These are phyloP conservation scores for Scheffersomyces amazonensis DNA, from an alignment of 805 yeast species.

Conservation along the genomic window DNA sequence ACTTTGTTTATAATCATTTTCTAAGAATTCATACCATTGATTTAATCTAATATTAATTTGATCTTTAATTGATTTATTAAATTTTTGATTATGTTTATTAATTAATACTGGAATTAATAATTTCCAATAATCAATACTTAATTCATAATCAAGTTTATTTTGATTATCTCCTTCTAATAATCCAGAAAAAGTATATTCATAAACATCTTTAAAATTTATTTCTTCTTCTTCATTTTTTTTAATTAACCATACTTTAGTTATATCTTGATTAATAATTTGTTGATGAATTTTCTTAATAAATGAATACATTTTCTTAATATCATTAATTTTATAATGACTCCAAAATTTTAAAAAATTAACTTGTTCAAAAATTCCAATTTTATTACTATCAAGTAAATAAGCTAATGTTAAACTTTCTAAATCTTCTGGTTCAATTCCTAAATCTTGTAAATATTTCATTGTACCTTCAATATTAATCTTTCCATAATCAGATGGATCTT, in stretches of 20 bases:
- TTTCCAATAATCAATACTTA: slow-evolving; percentile 76
- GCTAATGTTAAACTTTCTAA: slow-evolving; percentile 67
- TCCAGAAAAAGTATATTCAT: slow-evolving; percentile 69
- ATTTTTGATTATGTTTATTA: not conserved
- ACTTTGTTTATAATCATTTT: slow-evolving; percentile 37
- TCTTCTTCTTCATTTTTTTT: slow-evolving; percentile 5
- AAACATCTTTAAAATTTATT: slow-evolving; percentile 53
- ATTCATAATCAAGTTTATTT: slow-evolving; percentile 53
- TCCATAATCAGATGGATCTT: slow-evolving; percentile 24
- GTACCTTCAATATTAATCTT: slow-evolving; percentile 79
- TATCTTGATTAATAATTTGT: slow-evolving; percentile 4
- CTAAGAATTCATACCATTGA: slow-evolving; percentile 60
- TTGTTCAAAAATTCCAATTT: slow-evolving; percentile 57
- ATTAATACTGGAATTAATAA: slow-evolving; percentile 45
- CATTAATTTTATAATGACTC: slow-evolving; percentile 33
- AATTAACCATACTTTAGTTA: slow-evolving; percentile 3
- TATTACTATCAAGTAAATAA: slow-evolving; percentile 62
- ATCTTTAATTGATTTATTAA: slow-evolving; percentile 15
- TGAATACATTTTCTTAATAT: slow-evolving; percentile 46
- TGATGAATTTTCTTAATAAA: slow-evolving; percentile 14
- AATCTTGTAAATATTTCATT: slow-evolving; percentile 58
- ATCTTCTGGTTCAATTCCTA: slow-evolving; percentile 75
- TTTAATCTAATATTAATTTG: slow-evolving; percentile 29
- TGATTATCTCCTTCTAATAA: slow-evolving; percentile 55
- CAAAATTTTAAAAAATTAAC: slow-evolving; percentile 57